Evolutionary conservation across 805 yeast genomes (phyloP).

Genomic region (Metschnikowia peoriensis): DNA sequence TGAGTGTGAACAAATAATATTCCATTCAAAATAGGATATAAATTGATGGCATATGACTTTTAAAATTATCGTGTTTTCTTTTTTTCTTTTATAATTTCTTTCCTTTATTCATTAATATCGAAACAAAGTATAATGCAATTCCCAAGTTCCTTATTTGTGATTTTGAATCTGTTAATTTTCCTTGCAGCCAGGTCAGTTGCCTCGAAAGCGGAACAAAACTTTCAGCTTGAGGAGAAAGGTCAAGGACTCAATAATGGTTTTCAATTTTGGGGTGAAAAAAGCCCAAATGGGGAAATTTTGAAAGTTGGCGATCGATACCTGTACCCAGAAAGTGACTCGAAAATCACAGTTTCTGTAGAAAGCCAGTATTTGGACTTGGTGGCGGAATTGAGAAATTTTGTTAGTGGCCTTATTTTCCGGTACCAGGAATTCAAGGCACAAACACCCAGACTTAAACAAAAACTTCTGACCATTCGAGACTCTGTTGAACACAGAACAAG

Average conservation of each 20-base stretch:
- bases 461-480: not conserved
- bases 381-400: not conserved
- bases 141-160: too few species aligned
- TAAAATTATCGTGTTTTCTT: too few species aligned
- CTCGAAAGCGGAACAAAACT: not conserved
- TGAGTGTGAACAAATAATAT: too few species aligned
- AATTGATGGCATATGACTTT: too few species aligned
- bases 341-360: not conserved
- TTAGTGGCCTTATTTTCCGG: not conserved
- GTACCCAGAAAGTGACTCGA: not conserved
- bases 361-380: not conserved
- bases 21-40: too few species aligned
- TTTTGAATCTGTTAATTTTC: too few species aligned
- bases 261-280: not conserved
- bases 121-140: too few species aligned
- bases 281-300: not conserved
- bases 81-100: too few species aligned
- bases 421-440: not conserved
- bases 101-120: too few species aligned
- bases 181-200: too few species aligned
- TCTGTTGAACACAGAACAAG: not conserved
- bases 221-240: not conserved
- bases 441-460: not conserved
- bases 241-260: not conserved
- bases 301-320: not conserved